Base-by-base conservation (phyloP, 163 green algal species). In the Chlorella variabilis region DNA sequence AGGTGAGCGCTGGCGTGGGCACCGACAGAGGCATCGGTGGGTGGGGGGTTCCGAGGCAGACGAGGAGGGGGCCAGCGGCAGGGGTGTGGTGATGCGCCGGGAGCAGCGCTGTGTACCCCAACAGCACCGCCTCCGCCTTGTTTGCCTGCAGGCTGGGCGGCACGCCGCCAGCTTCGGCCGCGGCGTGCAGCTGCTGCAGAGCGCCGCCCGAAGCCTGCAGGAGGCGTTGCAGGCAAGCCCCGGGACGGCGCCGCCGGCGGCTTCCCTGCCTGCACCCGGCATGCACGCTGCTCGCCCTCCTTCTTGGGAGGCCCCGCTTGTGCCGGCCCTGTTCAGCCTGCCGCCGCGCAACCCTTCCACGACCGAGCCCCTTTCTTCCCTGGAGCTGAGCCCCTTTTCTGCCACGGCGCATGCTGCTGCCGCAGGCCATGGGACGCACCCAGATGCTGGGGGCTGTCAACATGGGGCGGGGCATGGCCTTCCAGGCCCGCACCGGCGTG, bases 391-490 rank as follows among this genome's bases (percentile, higher is more conserved):
- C n/a, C n/a, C n/a, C n/a, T n/a, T n/a, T n/a, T n/a, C n/a, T n/a
- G n/a, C n/a, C n/a, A 3, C n/a, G 31, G 61, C 3, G 20, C 31
- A 65, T 15, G 61, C 21, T 39, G n/a, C 39, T 66, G 58, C 25
- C 21, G 20, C 66, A 74, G 66, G 66, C 66, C 66, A n/a, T n/a
- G n/a, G n/a, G n/a, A n/a, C 69, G 69, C 29, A 77, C 69, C 6
- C 69, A 77, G 31, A 77, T 77, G 69, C 27, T 77, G 69, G 69
- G 69, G 5, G 69, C 69, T 11, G 31, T 77, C 9, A 77, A 77
- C 69, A 77, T 77, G 69, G 69, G 69, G 45, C 45, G 69, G 6
- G 69, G 69, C 45, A 33, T 45, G 17, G 69, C 29, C 69, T 77
- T 77, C 69, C 69, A 77, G 45, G 29, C 45, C 25, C 45, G 45